phyloP scores from a whole-genome alignment of 202 grass and related monocot species.

The Sporobolus alterniflorus region DNA sequence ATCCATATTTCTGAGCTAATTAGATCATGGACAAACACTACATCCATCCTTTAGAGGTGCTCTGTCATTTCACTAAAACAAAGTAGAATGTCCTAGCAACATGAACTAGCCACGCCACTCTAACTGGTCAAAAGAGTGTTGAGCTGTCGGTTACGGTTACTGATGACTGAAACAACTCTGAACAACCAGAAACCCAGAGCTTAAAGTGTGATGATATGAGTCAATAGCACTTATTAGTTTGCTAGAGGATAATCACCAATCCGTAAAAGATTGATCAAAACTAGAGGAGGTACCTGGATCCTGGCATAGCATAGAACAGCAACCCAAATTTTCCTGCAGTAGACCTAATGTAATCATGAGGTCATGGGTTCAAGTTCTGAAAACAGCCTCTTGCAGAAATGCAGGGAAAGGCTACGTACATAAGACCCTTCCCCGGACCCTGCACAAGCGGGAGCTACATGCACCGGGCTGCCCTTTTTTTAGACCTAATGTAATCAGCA shows the following conservation, averaged over 20 bases:
- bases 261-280: neutral
- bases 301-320: neutral
- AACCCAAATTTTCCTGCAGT: neutral
- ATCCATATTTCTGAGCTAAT: neutral
- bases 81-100: neutral
- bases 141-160: neutral
- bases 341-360: no score
- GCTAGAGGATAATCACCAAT: neutral
- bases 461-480: no score
- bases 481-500: neutral
- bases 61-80: neutral
- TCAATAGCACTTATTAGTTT: neutral
- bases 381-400: no score
- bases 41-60: neutral
- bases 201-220: neutral
- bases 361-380: no score
- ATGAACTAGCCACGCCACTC: neutral
- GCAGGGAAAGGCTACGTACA: no score
- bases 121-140: neutral
- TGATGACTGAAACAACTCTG: no score
- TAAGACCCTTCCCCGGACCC: no score
- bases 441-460: no score
- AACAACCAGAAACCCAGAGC: neutral
- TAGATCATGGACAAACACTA: neutral
- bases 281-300: neutral